phyloP scores from a whole-genome alignment of 805 yeast genomes.

The Lipomyces anomalus region DNA sequence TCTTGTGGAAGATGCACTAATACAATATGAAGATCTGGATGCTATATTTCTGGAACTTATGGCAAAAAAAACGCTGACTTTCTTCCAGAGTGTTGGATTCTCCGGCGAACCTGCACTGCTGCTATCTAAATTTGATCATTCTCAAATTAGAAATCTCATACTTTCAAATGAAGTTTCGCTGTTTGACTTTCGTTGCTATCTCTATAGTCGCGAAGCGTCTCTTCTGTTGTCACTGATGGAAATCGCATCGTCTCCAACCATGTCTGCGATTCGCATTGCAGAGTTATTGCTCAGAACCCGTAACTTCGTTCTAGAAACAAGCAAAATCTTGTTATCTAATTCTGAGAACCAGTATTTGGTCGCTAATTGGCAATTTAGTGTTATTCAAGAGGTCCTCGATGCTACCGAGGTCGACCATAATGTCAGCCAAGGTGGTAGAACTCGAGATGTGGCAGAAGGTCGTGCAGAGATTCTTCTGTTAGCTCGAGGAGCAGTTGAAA shows the following conservation, averaged over 20 bases:
- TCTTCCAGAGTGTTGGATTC: conserved; percentile 31
- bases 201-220: conserved; percentile 34
- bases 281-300: conserved; percentile 33
- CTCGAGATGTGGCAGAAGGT: conserved; percentile 36
- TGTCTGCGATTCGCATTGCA: conserved; percentile 30
- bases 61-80: conserved; percentile 28
- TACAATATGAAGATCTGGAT: conserved; percentile 45
- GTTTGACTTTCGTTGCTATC: conserved; percentile 38
- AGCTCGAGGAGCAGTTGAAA: conserved; percentile 36
- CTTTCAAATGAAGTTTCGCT: conserved; percentile 34
- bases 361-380: conserved; percentile 35
- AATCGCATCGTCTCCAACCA: conserved; percentile 29
- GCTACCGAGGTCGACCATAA: conserved; percentile 26
- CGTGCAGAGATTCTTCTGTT: conserved; percentile 40
- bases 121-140: conserved; percentile 22
- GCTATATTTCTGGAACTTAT: conserved; percentile 29
- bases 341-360: conserved; percentile 23
- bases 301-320: conserved; percentile 40
- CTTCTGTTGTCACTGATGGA: conserved; percentile 31
- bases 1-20: conserved; percentile 55
- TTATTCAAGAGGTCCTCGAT: conserved; percentile 41
- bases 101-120: conserved; percentile 22
- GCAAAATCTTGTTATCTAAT: conserved; percentile 26
- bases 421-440: conserved; percentile 28
- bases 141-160: conserved; percentile 29